A percentile compares a stretch with the other conserved stretches of the same genome.
phyloP scores from a whole-genome alignment of 2,329 filamentous ascomycete species.

The Davidsoniella australis region DNA sequence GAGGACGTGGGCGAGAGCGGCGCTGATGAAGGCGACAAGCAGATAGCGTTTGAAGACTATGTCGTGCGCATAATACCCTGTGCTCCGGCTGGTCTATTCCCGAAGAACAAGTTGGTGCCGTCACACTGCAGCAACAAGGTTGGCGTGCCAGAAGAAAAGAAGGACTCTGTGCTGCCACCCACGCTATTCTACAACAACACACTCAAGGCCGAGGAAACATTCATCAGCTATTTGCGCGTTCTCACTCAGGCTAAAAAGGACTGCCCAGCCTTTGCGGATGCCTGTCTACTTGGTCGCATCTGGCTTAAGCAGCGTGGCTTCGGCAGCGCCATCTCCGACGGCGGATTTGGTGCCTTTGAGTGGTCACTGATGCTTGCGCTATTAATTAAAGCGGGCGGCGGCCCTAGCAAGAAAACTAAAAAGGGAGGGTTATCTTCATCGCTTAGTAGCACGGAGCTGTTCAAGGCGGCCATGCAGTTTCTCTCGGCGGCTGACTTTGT shows the following conservation, averaged over 20 bases:
- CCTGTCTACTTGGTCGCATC: constrained; percentile 67
- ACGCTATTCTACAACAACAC: constrained; percentile 85
- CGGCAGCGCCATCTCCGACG: constrained; percentile 46
- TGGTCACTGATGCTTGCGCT: constrained; percentile 71
- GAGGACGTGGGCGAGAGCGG: constrained; percentile 13
- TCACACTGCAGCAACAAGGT: constrained; percentile 45
- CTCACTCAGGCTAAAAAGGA: constrained; percentile 52
- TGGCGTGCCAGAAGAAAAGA: constrained; percentile 27
- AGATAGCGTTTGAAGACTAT: constrained; percentile 25
- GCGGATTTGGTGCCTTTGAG: constrained; percentile 87
- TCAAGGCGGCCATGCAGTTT: constrained; percentile 87
- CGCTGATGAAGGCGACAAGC: constrained; percentile 15
- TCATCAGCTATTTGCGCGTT: constrained; percentile 57
- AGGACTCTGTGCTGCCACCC: constrained; percentile 24
- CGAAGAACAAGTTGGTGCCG: constrained; percentile 52
- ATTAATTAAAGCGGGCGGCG: constrained; percentile 52
- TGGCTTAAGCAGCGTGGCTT: constrained; percentile 87
- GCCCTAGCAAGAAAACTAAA: constrained; percentile 32
- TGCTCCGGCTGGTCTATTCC: constrained; percentile 51
- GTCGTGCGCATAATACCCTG: constrained; percentile 64
- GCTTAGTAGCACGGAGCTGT: constrained; percentile 81
- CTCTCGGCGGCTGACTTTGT: constrained; percentile 56
- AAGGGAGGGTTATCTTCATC: constrained; percentile 50
- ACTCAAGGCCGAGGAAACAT: constrained; percentile 58
- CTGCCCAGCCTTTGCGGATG: constrained; percentile 61